Conservation (phyloP, 495 filamentous ascomycete species). For the Talaromyces proteolyticus region DNA sequence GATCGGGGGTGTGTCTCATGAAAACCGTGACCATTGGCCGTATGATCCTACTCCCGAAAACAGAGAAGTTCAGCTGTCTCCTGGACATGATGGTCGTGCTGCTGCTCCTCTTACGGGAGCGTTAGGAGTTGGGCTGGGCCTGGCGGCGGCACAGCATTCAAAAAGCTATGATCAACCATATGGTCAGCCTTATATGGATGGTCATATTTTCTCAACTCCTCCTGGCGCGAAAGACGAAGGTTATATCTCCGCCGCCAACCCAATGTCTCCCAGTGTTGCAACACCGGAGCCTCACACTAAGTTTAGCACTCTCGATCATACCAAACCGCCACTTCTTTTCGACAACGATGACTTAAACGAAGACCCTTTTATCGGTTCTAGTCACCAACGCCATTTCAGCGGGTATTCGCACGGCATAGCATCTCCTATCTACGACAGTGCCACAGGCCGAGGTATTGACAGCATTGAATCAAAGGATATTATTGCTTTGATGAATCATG, state of each 20-base stretch:
- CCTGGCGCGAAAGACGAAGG: conserved; percentile 70
- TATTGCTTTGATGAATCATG: conserved; percentile 94
- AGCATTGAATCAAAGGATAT: conserved; percentile 96
- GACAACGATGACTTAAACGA: conserved; percentile 57
- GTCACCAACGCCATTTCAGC: conserved; percentile 68
- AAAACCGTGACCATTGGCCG: conserved; percentile 46
- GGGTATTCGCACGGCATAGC: conserved; percentile 76
- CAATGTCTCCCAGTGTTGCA: conserved; percentile 46
- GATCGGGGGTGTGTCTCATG: conserved; percentile 45
- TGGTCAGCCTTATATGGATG: conserved; percentile 28
- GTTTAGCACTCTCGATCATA: conserved; percentile 51
- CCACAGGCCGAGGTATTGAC: conserved; percentile 85
- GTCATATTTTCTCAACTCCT: conserved; percentile 34
- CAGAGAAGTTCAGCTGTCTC: conserved; percentile 31
- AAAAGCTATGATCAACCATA: conserved; percentile 29
- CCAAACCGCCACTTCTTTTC: conserved; percentile 47
- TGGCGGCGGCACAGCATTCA: conserved; percentile 20
- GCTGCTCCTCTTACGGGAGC: conserved; percentile 29
- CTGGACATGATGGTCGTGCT: conserved; percentile 33
- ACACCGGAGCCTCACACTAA: conserved; percentile 59
- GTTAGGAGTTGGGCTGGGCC: conserved; percentile 19
- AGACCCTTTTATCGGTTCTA: conserved; percentile 48
- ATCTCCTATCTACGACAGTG: conserved; percentile 84
- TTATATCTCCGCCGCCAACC: conserved; percentile 81
- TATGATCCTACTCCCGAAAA: conserved; percentile 44